These are phyloP conservation scores for Suillus luteus DNA, from an alignment of 768 basidiomycete species.

Conservation along the genomic window DNA sequence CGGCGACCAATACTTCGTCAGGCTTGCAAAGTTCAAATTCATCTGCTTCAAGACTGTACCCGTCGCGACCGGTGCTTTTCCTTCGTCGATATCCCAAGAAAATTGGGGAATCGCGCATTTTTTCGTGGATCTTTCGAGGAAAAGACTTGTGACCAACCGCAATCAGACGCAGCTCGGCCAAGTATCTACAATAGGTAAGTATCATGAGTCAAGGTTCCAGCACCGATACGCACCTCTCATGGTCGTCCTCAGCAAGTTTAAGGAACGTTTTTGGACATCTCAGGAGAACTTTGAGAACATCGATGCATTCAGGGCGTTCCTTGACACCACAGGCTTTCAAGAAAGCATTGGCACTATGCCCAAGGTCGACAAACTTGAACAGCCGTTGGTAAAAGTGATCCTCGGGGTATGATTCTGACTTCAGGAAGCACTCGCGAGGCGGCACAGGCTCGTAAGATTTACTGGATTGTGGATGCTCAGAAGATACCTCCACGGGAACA, in stretches of 20 bases:
- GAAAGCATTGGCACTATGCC: constrained; percentile 72
- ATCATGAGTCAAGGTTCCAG: not conserved
- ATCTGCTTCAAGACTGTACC: constrained; percentile 16
- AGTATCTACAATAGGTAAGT: constrained; percentile 52
- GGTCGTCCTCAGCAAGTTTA: constrained; percentile 55
- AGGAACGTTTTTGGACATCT: constrained; percentile 67
- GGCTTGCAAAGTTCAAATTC: constrained; percentile 67
- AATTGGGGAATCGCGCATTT: constrained; percentile 68
- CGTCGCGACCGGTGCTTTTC: constrained; percentile 11
- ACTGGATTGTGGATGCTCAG: not conserved
- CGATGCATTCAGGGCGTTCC: constrained; percentile 77
- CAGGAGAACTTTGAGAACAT: constrained; percentile 67
- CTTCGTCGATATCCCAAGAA: constrained; percentile 64
- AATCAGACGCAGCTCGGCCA: constrained; percentile 77
- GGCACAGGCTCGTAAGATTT: constrained; percentile 30
- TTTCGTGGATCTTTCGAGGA: constrained; percentile 40
- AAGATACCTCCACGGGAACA: constrained; percentile 49
- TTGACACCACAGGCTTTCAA: constrained; percentile 83
- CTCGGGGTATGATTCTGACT: constrained; percentile 32
- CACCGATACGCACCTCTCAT: constrained; percentile 50
- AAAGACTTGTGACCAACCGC: constrained; percentile 61
- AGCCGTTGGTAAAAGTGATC: constrained; percentile 55
- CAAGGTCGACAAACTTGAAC: constrained; percentile 86
- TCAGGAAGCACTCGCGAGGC: constrained; percentile 68
- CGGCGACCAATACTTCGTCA: constrained; percentile 71